Percentiles rank a stretch among this genome's conserved stretches.
These are phyloP conservation scores for Phytophthora quininea DNA, from an alignment of 352 stramenopile genomes.

Conservation along the genomic window DNA sequence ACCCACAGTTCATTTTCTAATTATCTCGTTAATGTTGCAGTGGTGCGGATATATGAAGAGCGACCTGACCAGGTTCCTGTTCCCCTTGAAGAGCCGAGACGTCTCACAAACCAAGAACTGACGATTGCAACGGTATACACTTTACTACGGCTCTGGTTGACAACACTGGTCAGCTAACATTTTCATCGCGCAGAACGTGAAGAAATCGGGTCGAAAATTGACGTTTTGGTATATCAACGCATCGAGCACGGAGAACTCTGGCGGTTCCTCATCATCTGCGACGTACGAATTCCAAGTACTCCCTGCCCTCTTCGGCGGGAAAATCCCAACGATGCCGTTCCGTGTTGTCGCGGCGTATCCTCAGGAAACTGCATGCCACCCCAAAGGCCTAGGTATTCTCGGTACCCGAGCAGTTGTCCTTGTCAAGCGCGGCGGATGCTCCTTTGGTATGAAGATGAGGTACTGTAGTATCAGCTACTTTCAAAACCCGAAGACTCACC, in stretches of 20 bases:
- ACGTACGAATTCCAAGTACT: conserved; percentile 49
- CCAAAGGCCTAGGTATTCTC: conserved; percentile 63
- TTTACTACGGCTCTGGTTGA: background rate
- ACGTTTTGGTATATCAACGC: conserved; percentile 67
- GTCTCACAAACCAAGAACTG: conserved; percentile 57
- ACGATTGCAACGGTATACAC: conserved; percentile 31
- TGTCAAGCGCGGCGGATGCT: conserved; percentile 75
- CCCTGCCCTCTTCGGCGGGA: conserved; percentile 59
- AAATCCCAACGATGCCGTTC: conserved; percentile 53
- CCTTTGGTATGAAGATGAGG: conserved; percentile 69
- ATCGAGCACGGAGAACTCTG: conserved; percentile 4
- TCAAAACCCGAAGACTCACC: too few species aligned
- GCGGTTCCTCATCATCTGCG: conserved; percentile 7
- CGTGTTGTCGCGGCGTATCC: conserved; percentile 69
- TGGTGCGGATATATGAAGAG: conserved; percentile 38
- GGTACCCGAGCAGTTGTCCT: conserved; percentile 63
- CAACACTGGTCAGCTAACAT: background rate
- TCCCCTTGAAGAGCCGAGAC: conserved; percentile 29
- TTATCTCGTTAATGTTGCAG: conserved; percentile 4
- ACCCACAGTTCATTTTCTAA: background rate
- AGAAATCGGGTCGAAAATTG: conserved; percentile 42
- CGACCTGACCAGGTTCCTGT: conserved; percentile 32
- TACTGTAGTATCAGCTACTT: conserved; percentile 10
- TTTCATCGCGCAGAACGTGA: conserved; percentile 42
- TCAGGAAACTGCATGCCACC: conserved; percentile 71